phyloP scores from a whole-genome alignment of 495 filamentous ascomycete genomes.

The Tuber umbilicatum region DNA sequence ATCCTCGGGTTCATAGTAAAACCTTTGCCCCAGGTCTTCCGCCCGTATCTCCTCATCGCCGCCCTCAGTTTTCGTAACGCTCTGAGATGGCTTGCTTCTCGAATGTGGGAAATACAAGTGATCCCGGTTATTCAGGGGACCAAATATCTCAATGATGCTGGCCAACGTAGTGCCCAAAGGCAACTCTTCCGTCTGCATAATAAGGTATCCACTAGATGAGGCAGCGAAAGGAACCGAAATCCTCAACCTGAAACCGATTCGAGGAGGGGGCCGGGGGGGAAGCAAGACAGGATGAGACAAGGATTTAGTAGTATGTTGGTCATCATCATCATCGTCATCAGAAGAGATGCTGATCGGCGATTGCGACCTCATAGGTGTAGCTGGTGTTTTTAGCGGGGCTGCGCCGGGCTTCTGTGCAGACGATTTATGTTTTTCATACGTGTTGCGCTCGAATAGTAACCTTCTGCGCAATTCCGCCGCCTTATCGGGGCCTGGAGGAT shows the following conservation, averaged over 20 bases:
- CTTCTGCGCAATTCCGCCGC: constrained; percentile 25
- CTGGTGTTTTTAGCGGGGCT: constrained; percentile 8
- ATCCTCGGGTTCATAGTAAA: constrained; percentile 30
- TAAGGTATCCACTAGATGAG: constrained; percentile 14
- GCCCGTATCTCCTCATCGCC: constrained; percentile 17
- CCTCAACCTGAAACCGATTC: constrained; percentile 35
- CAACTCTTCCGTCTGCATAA: constrained; percentile 36
- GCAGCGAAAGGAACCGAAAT: constrained; percentile 29
- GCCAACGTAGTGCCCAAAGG: constrained; percentile 32
- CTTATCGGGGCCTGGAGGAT: neutral
- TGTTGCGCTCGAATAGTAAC: constrained; percentile 26
- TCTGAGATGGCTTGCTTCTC: constrained; percentile 29
- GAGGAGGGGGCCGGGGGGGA: constrained; percentile 36
- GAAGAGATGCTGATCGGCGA: constrained; percentile 36
- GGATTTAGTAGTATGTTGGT: constrained; percentile 12
- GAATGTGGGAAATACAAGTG: constrained; percentile 40
- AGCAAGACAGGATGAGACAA: constrained; percentile 28
- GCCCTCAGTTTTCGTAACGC: constrained; percentile 21
- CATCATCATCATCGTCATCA: constrained; percentile 34
- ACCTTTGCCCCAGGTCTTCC: constrained; percentile 22
- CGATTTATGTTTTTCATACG: constrained; percentile 29
- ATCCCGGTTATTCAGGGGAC: constrained; percentile 25
- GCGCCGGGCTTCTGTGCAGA: constrained; percentile 11
- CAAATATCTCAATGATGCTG: constrained; percentile 35
- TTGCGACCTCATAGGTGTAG: constrained; percentile 17